Evolutionary conservation across 2,329 filamentous ascomycete species (phyloP).

Genomic region (Hypoxylon sp.): DNA sequence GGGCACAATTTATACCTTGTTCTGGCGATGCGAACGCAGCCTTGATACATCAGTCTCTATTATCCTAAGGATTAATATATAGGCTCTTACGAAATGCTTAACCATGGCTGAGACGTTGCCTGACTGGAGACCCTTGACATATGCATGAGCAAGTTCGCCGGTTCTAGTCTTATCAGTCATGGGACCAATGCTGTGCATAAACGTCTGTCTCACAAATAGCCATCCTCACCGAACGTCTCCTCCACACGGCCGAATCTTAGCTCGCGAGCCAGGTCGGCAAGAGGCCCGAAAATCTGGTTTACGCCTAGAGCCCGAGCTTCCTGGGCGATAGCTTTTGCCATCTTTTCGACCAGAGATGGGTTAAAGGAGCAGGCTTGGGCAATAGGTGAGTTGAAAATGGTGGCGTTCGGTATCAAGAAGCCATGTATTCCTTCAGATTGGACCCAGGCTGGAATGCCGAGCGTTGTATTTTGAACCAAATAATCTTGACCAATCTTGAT

Average conservation of each 20-base stretch:
- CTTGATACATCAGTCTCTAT: constrained; percentile 47
- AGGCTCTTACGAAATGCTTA: constrained; percentile 75
- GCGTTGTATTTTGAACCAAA: constrained; percentile 73
- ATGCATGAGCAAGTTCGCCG: constrained; percentile 76
- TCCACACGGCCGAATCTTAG: constrained; percentile 80
- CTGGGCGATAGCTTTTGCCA: constrained; percentile 75
- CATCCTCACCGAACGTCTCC: constrained; percentile 80
- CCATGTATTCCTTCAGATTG: constrained; percentile 84
- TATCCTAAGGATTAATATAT: background rate
- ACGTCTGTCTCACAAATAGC: constrained; percentile 64
- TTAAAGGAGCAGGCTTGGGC: constrained; percentile 81
- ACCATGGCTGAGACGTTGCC: constrained; percentile 78
- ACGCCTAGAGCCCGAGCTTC: constrained; percentile 78
- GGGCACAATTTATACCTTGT: constrained; percentile 78
- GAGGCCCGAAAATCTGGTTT: constrained; percentile 80
- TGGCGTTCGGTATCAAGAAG: constrained; percentile 78
- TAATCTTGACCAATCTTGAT: constrained; percentile 79
- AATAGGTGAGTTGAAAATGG: constrained; percentile 85
- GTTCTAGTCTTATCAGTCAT: constrained; percentile 55
- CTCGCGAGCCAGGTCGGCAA: constrained; percentile 79
- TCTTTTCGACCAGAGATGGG: constrained; percentile 72
- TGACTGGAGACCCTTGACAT: constrained; percentile 71
- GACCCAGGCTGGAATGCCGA: constrained; percentile 80
- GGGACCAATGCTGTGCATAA: background rate
- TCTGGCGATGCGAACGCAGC: constrained; percentile 77